Conservation (phyloP, 1,284 basidiomycete genomes). For the Apiotrichum mycotoxinovorans region DNA sequence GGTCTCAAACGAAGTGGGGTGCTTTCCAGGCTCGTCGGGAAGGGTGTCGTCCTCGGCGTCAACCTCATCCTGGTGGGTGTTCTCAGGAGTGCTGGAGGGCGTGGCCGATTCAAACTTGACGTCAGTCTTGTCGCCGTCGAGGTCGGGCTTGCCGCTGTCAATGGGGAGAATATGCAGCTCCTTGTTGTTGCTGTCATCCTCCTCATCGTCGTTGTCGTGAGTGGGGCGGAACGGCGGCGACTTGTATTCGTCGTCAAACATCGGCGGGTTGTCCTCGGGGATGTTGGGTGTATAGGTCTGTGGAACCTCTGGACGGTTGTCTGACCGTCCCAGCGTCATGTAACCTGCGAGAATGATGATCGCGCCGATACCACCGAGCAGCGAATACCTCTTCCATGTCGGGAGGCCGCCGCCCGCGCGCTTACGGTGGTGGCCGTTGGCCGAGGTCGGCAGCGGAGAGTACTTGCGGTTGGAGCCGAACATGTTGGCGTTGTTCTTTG, state of each 20-base stretch:
- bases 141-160: conserved; percentile 23
- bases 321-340: background rate
- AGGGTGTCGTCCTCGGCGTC: conserved; percentile 14
- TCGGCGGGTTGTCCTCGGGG: conserved; percentile 21
- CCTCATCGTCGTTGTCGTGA: conserved; percentile 19
- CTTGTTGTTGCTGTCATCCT: conserved; percentile 25
- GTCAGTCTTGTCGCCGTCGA: conserved; percentile 26
- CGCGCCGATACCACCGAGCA: conserved; percentile 21
- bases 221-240: conserved; percentile 45
- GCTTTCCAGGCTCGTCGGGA: conserved; percentile 8
- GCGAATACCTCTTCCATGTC: conserved; percentile 40
- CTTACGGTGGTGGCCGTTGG: conserved; percentile 23
- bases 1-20: conserved; percentile 45
- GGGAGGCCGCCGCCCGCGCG: conserved; percentile 34
- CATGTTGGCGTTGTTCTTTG: conserved; percentile 23
- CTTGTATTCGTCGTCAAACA: conserved; percentile 32
- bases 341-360: conserved; percentile 3
- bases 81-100: background rate
- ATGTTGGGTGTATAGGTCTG: conserved; percentile 38
- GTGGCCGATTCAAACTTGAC: background rate
- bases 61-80: conserved; percentile 16
- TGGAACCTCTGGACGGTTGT: background rate
- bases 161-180: conserved; percentile 9
- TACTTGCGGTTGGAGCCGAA: conserved; percentile 41
- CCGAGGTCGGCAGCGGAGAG: conserved; percentile 41